phyloP scores from a whole-genome alignment of 371 early-diverging fungal species.

The Dichotomocladium elegans region DNA sequence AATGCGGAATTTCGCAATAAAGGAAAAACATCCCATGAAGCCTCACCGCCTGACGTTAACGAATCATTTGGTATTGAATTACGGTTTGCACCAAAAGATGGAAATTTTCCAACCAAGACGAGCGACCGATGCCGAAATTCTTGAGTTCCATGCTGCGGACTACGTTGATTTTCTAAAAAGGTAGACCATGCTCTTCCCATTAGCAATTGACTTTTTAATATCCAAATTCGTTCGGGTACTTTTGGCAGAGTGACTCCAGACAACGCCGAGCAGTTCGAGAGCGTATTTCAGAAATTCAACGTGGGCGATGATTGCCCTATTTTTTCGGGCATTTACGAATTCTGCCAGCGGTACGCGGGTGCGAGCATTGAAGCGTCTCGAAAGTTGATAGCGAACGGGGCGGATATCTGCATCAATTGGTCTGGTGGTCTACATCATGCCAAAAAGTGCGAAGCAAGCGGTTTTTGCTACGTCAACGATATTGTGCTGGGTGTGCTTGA shows the following conservation, averaged over 20 bases:
- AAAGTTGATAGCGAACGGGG: slow-evolving; percentile 68
- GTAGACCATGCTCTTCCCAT: too few relatives aligned
- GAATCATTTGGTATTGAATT: slow-evolving; percentile 86
- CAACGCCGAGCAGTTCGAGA: slow-evolving; percentile 68
- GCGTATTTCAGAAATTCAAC: slow-evolving; percentile 75
- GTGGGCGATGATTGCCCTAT: slow-evolving; percentile 97
- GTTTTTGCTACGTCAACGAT: slow-evolving; percentile 96
- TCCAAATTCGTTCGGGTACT: too few relatives aligned
- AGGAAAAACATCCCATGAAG: slow-evolving; percentile 95
- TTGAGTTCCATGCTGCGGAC: slow-evolving; percentile 94
- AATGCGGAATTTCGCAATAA: too few relatives aligned
- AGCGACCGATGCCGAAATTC: slow-evolving; percentile 95
- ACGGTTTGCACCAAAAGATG: slow-evolving; percentile 85
- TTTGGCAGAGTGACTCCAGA: slow-evolving; percentile 94
- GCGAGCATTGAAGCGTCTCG: slow-evolving; percentile 86
- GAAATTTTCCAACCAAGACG: slow-evolving; percentile 84
- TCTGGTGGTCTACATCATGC: slow-evolving; percentile 97
- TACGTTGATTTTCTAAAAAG: slow-evolving; percentile 97
- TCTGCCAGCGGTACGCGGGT: slow-evolving; percentile 86
- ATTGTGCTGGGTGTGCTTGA: slow-evolving; percentile 91
- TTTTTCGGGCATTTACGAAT: slow-evolving; percentile 96
- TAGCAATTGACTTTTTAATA: too few relatives aligned
- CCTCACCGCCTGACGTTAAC: slow-evolving; percentile 92
- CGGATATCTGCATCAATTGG: slow-evolving; percentile 93
- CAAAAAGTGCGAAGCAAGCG: slow-evolving; percentile 88